Evolutionary conservation across 805 yeast genomes (phyloP).

Genomic region (Sungouiozyma intestinalis): DNA sequence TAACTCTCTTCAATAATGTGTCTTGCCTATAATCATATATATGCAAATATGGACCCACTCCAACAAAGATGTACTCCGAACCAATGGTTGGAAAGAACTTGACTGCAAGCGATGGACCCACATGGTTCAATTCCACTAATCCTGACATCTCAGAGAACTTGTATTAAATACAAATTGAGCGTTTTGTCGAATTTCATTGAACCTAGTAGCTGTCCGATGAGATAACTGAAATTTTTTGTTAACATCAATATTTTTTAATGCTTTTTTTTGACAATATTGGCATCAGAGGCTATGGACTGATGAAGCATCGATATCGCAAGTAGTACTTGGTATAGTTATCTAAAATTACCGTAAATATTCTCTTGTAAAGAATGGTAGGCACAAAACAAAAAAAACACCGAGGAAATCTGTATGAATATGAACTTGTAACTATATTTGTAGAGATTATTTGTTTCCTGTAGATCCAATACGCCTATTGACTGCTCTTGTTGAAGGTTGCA

Average conservation of each 20-base stretch:
- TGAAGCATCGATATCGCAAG: too few relatives aligned
- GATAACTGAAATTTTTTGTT: too few relatives aligned
- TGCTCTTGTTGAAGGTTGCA: conserved; percentile 34
- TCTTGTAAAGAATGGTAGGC: too few relatives aligned
- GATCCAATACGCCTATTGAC: conserved; percentile 27
- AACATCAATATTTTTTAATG: too few relatives aligned
- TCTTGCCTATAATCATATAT: conserved; percentile 38
- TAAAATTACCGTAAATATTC: too few relatives aligned
- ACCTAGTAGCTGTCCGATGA: background rate
- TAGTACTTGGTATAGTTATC: too few relatives aligned
- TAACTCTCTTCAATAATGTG: conserved; percentile 29
- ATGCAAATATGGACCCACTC: conserved; percentile 60
- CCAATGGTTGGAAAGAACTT: conserved; percentile 25
- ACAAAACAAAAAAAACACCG: background rate
- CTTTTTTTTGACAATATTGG: too few relatives aligned
- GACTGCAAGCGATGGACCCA: conserved; percentile 67
- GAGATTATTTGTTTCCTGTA: conserved; percentile 12
- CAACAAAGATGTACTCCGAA: conserved; percentile 38
- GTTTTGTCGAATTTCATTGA: background rate
- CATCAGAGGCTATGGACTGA: too few relatives aligned
- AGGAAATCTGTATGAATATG: too few relatives aligned
- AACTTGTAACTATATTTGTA: conserved; percentile 13
- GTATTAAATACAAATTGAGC: background rate
- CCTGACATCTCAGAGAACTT: background rate
- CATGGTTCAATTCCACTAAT: conserved; percentile 20